A percentile compares a stretch with the other conserved stretches of the same genome.
phyloP scores from a whole-genome alignment of 1,139 yeast genomes.

The Groenewaldozyma auringiensis region DNA sequence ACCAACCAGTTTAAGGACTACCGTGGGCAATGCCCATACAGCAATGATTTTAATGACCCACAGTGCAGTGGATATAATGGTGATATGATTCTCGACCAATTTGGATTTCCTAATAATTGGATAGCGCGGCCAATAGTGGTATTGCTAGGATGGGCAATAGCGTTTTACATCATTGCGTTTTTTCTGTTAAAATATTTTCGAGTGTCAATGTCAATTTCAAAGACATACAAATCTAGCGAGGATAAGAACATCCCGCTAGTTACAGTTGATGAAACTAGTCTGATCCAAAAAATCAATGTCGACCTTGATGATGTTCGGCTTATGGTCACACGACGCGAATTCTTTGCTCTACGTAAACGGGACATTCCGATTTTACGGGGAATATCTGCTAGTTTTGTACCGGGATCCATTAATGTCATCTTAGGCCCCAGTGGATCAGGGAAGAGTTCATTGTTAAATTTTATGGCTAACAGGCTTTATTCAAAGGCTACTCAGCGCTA shows the following conservation, averaged over 20 bases:
- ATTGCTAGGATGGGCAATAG: constrained; percentile 52
- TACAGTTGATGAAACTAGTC: constrained; percentile 2
- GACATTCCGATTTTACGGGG: constrained; percentile 37
- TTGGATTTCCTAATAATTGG: constrained; percentile 65
- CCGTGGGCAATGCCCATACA: constrained; percentile 50
- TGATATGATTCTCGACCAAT: constrained; percentile 41
- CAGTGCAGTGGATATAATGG: constrained; percentile 43
- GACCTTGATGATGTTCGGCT: constrained; percentile 17
- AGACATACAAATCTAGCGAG: constrained; percentile 14
- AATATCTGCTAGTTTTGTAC: constrained; percentile 50
- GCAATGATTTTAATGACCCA: constrained; percentile 32
- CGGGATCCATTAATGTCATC: constrained; percentile 67
- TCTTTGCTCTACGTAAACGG: constrained; percentile 6
- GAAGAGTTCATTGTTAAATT: constrained; percentile 64
- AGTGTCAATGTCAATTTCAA: constrained; percentile 47
- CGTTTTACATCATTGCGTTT: constrained; percentile 45
- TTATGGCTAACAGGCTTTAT: constrained; percentile 54
- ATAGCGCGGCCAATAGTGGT: constrained; percentile 57
- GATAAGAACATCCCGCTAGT: background rate
- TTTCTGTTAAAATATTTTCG: constrained; percentile 37
- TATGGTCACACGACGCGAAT: constrained; percentile 14
- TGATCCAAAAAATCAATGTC: constrained; percentile 13
- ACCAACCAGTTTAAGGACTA: constrained; percentile 60
- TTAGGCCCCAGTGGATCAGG: constrained; percentile 92
- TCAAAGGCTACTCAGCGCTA: constrained; percentile 38